Evolutionary conservation across 371 early-diverging fungal species (phyloP), one percentile per base, ranked within the genome.

Genomic region (Dichotomocladium elegans): DNA sequence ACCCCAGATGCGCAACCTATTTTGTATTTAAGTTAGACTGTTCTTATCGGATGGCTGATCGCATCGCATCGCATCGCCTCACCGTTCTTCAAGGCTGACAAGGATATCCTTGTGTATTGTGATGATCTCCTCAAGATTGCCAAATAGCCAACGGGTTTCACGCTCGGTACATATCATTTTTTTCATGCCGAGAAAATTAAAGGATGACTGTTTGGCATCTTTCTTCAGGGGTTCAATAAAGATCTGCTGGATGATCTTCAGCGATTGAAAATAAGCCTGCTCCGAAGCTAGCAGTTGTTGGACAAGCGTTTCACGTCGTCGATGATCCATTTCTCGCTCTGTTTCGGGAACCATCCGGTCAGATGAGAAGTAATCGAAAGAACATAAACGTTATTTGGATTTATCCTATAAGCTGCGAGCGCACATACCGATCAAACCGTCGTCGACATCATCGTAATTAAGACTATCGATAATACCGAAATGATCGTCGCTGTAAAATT

Each of bases 1-100:
- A n/a, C 77, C 77, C 72, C 71, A 77, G 51, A 73, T 71, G 31
- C 53, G 58, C 21, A 75, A 53, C 3, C 75, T 74, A 48, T 41
- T n/a, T n/a, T 44, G 22, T 34, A 58, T 40, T 42, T 40, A 15
- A 34, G 49, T 46, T 46, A 21, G 21, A 37, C 21, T 37, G 37
- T 11, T 17, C 37, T 21, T 37, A 21, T 17, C 21, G 17, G 21
- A 21, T 37, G 37, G 21, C 37, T 37, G 21, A 17, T 37, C 37
- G 17, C 14, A 37, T 17, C 37, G 21, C n/a, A n/a, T n/a, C n/a
- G n/a, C n/a, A n/a, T n/a, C n/a, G n/a, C 21, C 33, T 53, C 63
- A 77, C 77, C 77, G 60, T 53, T 68, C 61, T 12, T 69, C 57
- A 4, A 77, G 40, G 8, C 41, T 47, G 8, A 41, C 33, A 11